Base-by-base conservation (phyloP, 148 eudicot species). In the Amaranthus palmeri region DNA sequence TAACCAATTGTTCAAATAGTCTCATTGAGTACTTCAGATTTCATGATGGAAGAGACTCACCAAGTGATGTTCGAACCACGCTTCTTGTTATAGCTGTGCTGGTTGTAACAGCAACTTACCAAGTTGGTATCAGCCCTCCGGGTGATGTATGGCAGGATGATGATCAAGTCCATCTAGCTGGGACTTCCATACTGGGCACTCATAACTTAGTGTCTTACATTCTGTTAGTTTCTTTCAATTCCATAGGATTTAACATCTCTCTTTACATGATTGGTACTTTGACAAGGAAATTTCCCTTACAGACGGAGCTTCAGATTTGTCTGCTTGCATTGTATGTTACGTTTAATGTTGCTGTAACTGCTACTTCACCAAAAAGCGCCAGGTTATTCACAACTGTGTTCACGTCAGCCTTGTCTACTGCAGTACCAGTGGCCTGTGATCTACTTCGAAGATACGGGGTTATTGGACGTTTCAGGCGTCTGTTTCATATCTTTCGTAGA, bases 91-190 rank as follows among this genome's bases (percentile, higher is more conserved):
- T 87, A 61, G 81, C 87, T 2, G 75, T 82, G 17, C 76, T 90
- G 10, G 88, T 88, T 5, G 76, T 85, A 13, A 79, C 92, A 7
- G 87, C 88, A 47, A 85, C 92, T 0, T 90, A 81, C 77, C 89
- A 90, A 71, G 83, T 85, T 3, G 81, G 79, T 2, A 74, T 84
- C 25, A 86, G 71, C 46, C 92, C 91, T 9, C 89, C 91, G 12
- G 91, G 95, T 44, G 82, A 84, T 10, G 63, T 77, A 8, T 89
- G 91, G 95, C 86, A 84, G 66, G 93, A 85, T 3, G 82, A 82
- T 61, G 54, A 14, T n/a, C 52, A 73, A 66, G 62, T 59, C 0
- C 91, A 78, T 17, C 54, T 54, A 5, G 86, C 95, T 1, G 89
- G 89, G 53, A 71, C 78, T 65, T 62, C 95, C 12, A 75, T 89